A percentile compares a stretch with the other conserved stretches of the same genome.
Evolutionary conservation across 176 grass and related monocot species (phyloP).

Genomic region (Puya raimondii): DNA sequence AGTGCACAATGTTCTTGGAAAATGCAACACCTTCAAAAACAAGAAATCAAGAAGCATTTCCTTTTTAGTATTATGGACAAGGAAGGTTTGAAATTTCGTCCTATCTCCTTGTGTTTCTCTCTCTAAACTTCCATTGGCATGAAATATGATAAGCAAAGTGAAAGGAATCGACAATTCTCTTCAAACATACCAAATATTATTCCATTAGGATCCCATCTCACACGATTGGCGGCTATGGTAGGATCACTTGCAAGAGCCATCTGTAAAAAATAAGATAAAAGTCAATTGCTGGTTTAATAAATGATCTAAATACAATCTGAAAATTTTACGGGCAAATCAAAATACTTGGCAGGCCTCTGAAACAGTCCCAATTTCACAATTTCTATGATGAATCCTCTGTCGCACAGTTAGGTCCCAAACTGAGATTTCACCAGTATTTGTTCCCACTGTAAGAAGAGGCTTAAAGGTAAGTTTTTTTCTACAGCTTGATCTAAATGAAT

Average conservation of each 20-base stretch:
- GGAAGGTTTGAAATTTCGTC: not conserved
- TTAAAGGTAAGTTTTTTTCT: too few relatives aligned
- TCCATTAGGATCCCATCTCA: constrained; percentile 20
- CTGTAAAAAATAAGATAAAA: not conserved
- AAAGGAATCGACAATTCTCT: not conserved
- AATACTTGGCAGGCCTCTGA: constrained; percentile 16
- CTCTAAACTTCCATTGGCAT: not conserved
- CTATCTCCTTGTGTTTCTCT: not conserved
- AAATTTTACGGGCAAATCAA: not conserved
- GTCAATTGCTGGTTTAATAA: not conserved
- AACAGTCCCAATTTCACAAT: constrained; percentile 2
- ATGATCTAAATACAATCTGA: not conserved
- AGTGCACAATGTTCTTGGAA: constrained; percentile 14
- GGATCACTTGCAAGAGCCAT: constrained; percentile 13
- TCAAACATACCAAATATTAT: constrained; percentile 7
- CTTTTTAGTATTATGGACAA: not conserved
- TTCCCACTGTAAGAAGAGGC: constrained; percentile 4
- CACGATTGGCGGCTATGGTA: constrained; percentile 13
- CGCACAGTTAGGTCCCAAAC: constrained; percentile 11
- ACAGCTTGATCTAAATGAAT: too few relatives aligned
- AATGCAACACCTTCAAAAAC: constrained; percentile 16
- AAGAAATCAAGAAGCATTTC: not conserved
- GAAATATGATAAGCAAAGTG: not conserved
- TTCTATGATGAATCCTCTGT: constrained; percentile 2
- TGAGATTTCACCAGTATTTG: constrained; percentile 21